phyloP scores from a whole-genome alignment of 257 asterid genomes.

The Fraxinus excelsior region DNA sequence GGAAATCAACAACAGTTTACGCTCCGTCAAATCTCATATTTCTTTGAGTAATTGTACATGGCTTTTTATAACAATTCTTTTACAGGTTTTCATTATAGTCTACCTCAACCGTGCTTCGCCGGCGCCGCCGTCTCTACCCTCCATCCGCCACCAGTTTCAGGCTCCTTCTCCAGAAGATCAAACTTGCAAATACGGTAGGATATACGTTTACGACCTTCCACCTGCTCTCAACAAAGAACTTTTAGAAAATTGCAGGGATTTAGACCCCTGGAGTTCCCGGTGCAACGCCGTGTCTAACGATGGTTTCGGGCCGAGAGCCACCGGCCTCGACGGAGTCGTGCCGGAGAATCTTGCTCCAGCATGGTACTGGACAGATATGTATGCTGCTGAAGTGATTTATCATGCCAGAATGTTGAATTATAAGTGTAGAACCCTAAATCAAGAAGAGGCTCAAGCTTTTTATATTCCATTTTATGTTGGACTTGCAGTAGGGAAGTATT shows the following conservation, averaged over 20 bases:
- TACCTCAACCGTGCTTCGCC: conserved; percentile 31
- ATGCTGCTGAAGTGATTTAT: conserved; percentile 50
- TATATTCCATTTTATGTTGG: conserved; percentile 73
- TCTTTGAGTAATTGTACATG: conserved; percentile 21
- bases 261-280: conserved; percentile 50
- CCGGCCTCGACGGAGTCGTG: conserved; percentile 45
- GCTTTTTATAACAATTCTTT: conserved; percentile 18
- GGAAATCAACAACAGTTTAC: conserved; percentile 18
- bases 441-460: conserved; percentile 56
- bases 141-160: not conserved
- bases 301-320: conserved; percentile 56
- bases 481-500: conserved; percentile 54
- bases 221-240: conserved; percentile 43
- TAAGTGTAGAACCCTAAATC: conserved; percentile 49
- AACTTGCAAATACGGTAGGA: conserved; percentile 45
- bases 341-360: conserved; percentile 42
- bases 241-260: conserved; percentile 40
- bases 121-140: conserved; percentile 17
- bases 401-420: conserved; percentile 46
- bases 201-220: conserved; percentile 57
- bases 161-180: conserved; percentile 4
- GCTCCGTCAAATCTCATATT: conserved; percentile 22
- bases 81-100: conserved; percentile 23
- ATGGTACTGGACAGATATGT: conserved; percentile 66
- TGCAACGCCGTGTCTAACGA: conserved; percentile 47